Base-by-base conservation (phyloP, 345 rosid species). In the Geranium rotundifolium region DNA sequence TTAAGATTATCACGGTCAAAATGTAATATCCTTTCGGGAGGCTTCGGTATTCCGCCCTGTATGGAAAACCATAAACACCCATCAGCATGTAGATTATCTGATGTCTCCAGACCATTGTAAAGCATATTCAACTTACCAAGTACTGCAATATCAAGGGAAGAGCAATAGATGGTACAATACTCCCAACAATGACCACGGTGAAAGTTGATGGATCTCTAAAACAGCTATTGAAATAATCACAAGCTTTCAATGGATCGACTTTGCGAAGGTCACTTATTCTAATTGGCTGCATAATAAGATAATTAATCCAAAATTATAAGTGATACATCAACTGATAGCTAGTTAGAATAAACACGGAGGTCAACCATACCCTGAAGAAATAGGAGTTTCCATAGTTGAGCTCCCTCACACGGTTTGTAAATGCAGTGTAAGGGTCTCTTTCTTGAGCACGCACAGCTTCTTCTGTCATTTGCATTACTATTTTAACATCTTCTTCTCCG, bases 201-300 rank as follows among this genome's bases (percentile, higher is more conserved):
- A 89, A 89, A 64, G 84, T 82, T 64, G 98, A 89, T 72, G 96
- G 96, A 82, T 91, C 96, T 82, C 80, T 85, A 71, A 86, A 89
- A 77, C 98, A 89, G 71, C 69, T 67, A 72, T 79, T 91, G 75
- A 89, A 91, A 76, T 86, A 91, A 60, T 89, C 92, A 37, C 98
- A 91, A 49, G 95, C 95, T 71, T 83, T 86, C 37, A 81, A n/a
- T 19, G 98, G 98, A 72, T 88, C 83, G 65, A 91, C 91, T 67
- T 77, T 85, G 61, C 65, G 74, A 46, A 89, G 95, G 70, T 91
- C 95, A 70, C 77, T 75, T 70, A 77, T 76, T 71, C 76, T 82
- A 64, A 91, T 77, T 58, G 92, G 90, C 98, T 91, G 89, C 81
- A 77, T 50, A 68, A 63, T 59, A 50, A 75, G 64, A 72, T 20